These are phyloP conservation scores for Citrullus amarus DNA, from an alignment of 306 rosid species.

Conservation along the genomic window DNA sequence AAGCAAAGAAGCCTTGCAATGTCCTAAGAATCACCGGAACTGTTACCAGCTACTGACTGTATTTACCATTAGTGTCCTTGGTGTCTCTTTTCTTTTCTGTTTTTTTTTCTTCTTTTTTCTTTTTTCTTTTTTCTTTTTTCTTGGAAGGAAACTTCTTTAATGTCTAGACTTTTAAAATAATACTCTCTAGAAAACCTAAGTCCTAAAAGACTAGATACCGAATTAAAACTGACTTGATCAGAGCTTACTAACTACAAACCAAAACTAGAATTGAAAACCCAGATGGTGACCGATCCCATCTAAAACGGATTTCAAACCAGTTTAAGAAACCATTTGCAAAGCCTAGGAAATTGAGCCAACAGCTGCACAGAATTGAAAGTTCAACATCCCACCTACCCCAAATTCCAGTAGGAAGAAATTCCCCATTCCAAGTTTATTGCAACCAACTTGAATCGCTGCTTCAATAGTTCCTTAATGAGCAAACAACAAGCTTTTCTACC, in stretches of 20 bases:
- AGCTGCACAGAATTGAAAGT: not conserved
- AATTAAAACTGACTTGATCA: no score
- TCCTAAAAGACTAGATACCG: no score
- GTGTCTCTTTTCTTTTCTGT: no score
- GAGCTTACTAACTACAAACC: not conserved
- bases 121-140: no score
- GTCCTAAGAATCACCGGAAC: not conserved
- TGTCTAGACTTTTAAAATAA: no score
- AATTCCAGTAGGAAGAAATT: not conserved
- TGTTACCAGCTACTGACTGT: not conserved
- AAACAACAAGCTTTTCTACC: not conserved
- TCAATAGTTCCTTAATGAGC: not conserved
- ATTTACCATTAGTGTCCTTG: not conserved
- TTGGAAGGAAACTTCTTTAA: no score
- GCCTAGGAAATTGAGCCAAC: not conserved
- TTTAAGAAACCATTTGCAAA: not conserved
- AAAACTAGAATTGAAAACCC: not conserved
- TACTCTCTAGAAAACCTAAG: no score
- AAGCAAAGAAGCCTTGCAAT: not conserved
- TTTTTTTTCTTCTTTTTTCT: no score
- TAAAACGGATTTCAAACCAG: not conserved
- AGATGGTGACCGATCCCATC: not conserved
- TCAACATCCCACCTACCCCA: not conserved
- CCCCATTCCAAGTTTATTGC: not conserved
- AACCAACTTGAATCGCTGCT: not conserved